Conservation (phyloP, 768 basidiomycete species). For the Nevesoporus exiguus region DNA sequence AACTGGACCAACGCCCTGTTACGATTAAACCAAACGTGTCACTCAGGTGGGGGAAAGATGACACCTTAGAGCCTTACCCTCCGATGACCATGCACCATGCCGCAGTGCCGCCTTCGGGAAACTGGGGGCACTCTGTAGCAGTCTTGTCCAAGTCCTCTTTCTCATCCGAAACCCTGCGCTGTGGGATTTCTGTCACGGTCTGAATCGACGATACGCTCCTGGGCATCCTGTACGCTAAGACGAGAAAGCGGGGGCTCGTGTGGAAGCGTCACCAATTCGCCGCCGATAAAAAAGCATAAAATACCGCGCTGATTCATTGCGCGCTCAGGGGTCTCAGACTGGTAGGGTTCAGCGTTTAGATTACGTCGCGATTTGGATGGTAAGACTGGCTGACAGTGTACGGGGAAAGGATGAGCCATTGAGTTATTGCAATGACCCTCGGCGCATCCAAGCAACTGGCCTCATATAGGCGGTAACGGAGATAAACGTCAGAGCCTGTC, state of each 20-base stretch:
- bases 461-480: background rate
- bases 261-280: background rate
- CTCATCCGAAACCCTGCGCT: background rate
- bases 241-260: background rate
- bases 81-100: constrained; percentile 27
- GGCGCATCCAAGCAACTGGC: background rate
- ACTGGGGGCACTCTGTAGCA: background rate
- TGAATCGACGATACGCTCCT: constrained; percentile 2
- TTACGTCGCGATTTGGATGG: background rate
- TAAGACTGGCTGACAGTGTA: background rate
- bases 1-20: constrained; percentile 30
- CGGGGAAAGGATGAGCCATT: background rate
- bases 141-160: constrained; percentile 2
- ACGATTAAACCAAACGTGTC: background rate
- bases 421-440: background rate
- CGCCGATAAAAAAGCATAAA: background rate
- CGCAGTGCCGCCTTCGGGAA: constrained; percentile 29
- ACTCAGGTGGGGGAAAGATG: background rate
- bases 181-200: background rate
- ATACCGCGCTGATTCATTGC: background rate
- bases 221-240: constrained; percentile 4
- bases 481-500: background rate
- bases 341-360: background rate
- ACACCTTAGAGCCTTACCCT: constrained; percentile 10
- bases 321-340: too few species aligned